Evolutionary conservation across 164 flowering plant species (phyloP).

Genomic region (Saururus chinensis): DNA sequence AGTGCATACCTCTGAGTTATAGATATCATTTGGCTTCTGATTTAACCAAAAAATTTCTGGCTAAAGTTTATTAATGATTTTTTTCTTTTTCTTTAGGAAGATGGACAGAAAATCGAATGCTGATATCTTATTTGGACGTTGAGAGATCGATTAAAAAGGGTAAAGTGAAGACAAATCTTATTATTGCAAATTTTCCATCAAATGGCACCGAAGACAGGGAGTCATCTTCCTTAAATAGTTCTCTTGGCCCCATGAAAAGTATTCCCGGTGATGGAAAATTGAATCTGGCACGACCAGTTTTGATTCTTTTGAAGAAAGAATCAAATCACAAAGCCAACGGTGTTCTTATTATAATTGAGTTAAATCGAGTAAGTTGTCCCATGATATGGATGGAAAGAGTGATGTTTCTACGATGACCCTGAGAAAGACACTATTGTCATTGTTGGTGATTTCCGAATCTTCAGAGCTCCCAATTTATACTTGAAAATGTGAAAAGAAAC

Average conservation of each 20-base stretch:
- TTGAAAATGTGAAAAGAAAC: slow-evolving; percentile 32
- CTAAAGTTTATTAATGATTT: no score
- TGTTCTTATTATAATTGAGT: slow-evolving; percentile 13
- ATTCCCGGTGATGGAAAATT: slow-evolving; percentile 5
- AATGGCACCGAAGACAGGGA: slow-evolving; percentile 23
- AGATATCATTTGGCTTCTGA: no score
- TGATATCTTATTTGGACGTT: slow-evolving; percentile 59
- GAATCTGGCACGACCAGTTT: slow-evolving; percentile 62
- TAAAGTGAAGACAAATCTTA: slow-evolving; percentile 32
- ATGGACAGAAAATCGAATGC: slow-evolving; percentile 65
- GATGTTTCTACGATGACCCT: slow-evolving; percentile 50
- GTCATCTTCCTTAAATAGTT: slow-evolving; percentile 21
- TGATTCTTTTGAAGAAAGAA: slow-evolving; percentile 59
- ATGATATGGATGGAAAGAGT: slow-evolving; percentile 15
- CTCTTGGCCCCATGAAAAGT: not conserved
- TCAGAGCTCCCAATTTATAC: slow-evolving; percentile 30
- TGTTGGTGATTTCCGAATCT: slow-evolving; percentile 23
- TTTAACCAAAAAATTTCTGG: not conserved
- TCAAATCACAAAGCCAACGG: slow-evolving; percentile 19
- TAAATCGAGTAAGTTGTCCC: slow-evolving; percentile 20
- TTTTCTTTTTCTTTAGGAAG: slow-evolving; percentile 22
- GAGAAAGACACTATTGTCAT: slow-evolving; percentile 47
- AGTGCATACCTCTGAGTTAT: no score
- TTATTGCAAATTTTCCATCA: slow-evolving; percentile 34
- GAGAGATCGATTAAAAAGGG: slow-evolving; percentile 54